A percentile compares a stretch with the other conserved stretches of the same genome.
Conservation (phyloP, 805 yeast genomes). For the Wickerhamomyces mucosus region DNA sequence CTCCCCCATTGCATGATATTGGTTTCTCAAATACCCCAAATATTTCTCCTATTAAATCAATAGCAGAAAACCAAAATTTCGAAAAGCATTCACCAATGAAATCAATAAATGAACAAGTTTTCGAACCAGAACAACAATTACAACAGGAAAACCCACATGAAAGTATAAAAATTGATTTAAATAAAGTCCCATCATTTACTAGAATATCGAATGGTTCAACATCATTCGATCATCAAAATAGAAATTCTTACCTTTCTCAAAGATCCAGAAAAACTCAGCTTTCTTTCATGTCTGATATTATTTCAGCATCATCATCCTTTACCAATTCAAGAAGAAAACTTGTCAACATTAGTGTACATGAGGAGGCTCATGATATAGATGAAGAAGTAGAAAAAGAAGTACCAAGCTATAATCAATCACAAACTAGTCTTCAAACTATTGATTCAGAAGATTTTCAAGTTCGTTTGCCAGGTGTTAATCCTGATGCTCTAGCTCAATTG, state of each 20-base stretch:
- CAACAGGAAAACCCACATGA: too few species aligned
- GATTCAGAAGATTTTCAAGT: slow-evolving; percentile 14
- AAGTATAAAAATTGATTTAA: slow-evolving; percentile 9
- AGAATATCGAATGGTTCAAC: slow-evolving; percentile 15
- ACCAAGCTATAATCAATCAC: slow-evolving; percentile 1
- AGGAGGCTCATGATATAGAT: neutral
- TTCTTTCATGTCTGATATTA: slow-evolving; percentile 7
- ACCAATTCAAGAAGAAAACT: slow-evolving; percentile 7
- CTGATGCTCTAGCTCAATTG: slow-evolving; percentile 60
- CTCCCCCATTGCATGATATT: slow-evolving; percentile 16
- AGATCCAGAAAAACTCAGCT: slow-evolving; percentile 13
- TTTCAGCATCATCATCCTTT: slow-evolving; percentile 13
- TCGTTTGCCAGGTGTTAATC: slow-evolving; percentile 38
- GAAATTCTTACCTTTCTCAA: slow-evolving; percentile 16
- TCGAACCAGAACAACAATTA: too few species aligned
- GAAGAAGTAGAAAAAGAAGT: slow-evolving; percentile 3
- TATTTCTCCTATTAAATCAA: slow-evolving; percentile 19
- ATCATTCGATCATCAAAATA: slow-evolving; percentile 3
- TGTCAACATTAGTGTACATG: slow-evolving; percentile 10
- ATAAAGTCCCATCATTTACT: slow-evolving; percentile 14
- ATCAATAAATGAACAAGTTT: neutral
- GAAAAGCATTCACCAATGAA: neutral
- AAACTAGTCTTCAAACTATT: slow-evolving; percentile 3
- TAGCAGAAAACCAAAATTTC: slow-evolving; percentile 8
- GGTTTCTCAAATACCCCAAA: slow-evolving; percentile 19